Base-by-base conservation (phyloP, 345 rosid genomes). In the Dipteronia sinensis region DNA sequence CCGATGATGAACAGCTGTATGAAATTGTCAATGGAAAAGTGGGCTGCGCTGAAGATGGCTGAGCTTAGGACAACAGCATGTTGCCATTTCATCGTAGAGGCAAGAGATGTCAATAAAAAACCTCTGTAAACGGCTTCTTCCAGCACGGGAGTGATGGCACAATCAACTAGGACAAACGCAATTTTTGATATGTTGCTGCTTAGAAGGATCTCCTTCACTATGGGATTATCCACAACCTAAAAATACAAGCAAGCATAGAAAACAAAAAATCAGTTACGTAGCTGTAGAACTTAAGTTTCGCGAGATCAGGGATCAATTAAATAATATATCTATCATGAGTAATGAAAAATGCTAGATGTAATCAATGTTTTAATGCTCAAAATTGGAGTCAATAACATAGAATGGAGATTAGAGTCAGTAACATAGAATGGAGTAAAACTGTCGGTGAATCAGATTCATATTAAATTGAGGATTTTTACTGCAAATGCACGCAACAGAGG, bases 61-160 rank as follows among this genome's bases (percentile, higher is more conserved):
- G 98, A 87, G 76, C 97, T 95, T 1, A 89, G 62, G 53, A 88
- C 61, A 56, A 89, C 76, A 4, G 94, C 93, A 17, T 81, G 82
- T 78, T 83, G 71, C 98, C 93, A 90, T 69, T 85, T 89, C 88
- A 85, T 86, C 10, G 71, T 84, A 3, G 89, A 82, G 40, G 91
- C 83, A 15, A 95, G 90, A 6, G 93, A 88, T 27, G 82, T 85
- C 85, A 95, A 64, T 10, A 93, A 86, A 78, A 92, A 95, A 2
- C 97, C 92, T 86, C 98, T 87, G 86, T 93, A 95, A 62, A 95
- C 83, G 4, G 81, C 79, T 87, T 95, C 98, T 80, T 95, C 98
- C 9, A 93, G 55, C 44, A 90, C 22, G 10, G 98, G 97, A 69
- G 97, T 88, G 63, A 87, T 65, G 66, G 87, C 10, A 78, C 98